These are phyloP conservation scores for Linnemannia hyalina DNA, from an alignment of 192 early-diverging fungal species.

Conservation along the genomic window DNA sequence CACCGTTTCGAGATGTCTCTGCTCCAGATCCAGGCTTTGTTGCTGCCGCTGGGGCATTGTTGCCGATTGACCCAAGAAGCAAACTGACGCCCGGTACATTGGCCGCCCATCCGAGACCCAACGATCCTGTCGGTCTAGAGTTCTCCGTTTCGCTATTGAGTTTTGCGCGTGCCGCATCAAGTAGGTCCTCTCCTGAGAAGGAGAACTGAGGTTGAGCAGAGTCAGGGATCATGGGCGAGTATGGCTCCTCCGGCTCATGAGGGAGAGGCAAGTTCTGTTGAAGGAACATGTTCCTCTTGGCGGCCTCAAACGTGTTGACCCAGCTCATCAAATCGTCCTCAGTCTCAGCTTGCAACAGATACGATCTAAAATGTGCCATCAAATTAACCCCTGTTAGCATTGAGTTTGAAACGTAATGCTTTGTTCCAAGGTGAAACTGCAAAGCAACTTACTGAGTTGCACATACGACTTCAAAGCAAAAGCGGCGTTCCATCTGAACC, in stretches of 20 bases:
- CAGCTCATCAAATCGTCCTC: constrained; percentile 78
- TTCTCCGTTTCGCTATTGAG: constrained; percentile 2
- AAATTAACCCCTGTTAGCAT: background rate
- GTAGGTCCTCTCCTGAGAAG: constrained; percentile 33
- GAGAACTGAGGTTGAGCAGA: constrained; percentile 28
- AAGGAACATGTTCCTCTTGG: constrained; percentile 60
- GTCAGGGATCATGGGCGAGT: constrained; percentile 41
- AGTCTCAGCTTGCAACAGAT: constrained; percentile 74
- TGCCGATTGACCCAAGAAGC: constrained; percentile 33
- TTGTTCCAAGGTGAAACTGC: background rate
- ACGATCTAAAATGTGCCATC: constrained; percentile 39
- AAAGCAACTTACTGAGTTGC: constrained; percentile 66
- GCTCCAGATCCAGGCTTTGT: background rate
- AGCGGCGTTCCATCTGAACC: constrained; percentile 71
- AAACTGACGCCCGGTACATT: constrained; percentile 49
- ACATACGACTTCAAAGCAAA: constrained; percentile 78
- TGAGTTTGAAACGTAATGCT: background rate
- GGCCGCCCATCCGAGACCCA: constrained; percentile 38
- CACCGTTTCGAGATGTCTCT: background rate
- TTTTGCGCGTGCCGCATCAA: constrained; percentile 4
- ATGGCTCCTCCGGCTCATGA: constrained; percentile 39
- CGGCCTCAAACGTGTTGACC: constrained; percentile 71
- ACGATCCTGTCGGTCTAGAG: constrained; percentile 7
- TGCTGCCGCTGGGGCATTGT: constrained; percentile 14
- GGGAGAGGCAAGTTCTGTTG: constrained; percentile 28